Evolutionary conservation across 2,329 filamentous ascomycete species (phyloP), one percentile per base, ranked within the genome.

Genomic region (Coniochaeta sp.): DNA sequence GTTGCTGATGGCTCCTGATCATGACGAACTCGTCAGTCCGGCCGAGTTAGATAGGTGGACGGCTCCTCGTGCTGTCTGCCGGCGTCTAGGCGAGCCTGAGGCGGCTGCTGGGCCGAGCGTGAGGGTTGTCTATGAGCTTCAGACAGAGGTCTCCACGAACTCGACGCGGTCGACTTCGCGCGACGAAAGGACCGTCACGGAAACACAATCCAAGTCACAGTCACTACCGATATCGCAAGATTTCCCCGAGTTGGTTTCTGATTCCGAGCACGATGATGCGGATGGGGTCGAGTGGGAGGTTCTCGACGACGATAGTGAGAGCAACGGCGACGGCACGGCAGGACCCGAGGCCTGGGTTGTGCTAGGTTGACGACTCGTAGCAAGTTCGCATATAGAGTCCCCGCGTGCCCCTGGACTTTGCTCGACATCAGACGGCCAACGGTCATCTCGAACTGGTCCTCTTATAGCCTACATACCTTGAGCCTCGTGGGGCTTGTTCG

Each of bases 351-450:
- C 72, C 62, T 79, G 76, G 76, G 71, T 78, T 38, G 70, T 79
- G 69, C 69, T 79, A 66, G 74, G 60, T 72, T 68, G 76, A 78
- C 72, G 77, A 72, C 76, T 77, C 71, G 74, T 74, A 79, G 70
- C 75, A 78, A 69, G 73, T 76, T 74, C 74, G 72, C 70, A 65
- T 34, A 63, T 56, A 62, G 64, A 62, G 62, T 68, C 68, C 68
- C 70, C 31, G 22, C 47, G 22, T 52, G 47, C 24, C 47, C 26
- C 14, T 4, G 22, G 11, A 6, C 14, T 31, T 9, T 7, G 26
- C 47, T 24, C 47, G 43, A 24, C 47, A 52, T 17, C 22, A 22
- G 24, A 47, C 22, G 47, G 47, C 22, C 31, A n/a, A 17, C 24
- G 22, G 22, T 31, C 22, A 2, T 52, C 24, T 47, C 43, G 43